These are phyloP conservation scores for Neodidymelliopsis sp. DNA, from an alignment of 2,329 filamentous ascomycete species.

Conservation along the genomic window DNA sequence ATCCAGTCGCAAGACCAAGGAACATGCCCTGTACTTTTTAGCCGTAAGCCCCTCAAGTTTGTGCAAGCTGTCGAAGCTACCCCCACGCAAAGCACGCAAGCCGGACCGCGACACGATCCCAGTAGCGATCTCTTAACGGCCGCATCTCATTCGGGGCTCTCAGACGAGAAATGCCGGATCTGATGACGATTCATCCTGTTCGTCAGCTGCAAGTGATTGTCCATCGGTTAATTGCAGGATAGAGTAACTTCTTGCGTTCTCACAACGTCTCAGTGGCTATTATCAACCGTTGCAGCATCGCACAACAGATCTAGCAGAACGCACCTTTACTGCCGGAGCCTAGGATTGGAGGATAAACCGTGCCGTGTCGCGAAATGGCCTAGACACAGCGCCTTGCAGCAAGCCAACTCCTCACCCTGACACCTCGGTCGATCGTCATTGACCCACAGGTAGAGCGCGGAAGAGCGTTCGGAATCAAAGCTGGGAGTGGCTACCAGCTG, in stretches of 20 bases:
- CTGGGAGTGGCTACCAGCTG: slow-evolving; percentile 24
- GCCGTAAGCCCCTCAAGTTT: slow-evolving; percentile 12
- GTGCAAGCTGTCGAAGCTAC: slow-evolving; percentile 9
- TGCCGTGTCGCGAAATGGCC: neutral
- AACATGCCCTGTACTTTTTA: slow-evolving; percentile 1
- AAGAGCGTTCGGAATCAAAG: slow-evolving; percentile 10
- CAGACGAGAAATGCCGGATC: neutral
- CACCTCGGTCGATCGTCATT: slow-evolving; percentile 25
- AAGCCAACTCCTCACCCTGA: slow-evolving; percentile 17
- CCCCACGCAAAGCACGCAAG: slow-evolving; percentile 17
- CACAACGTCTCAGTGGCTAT: neutral
- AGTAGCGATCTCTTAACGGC: slow-evolving; percentile 17
- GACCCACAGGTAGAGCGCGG: slow-evolving; percentile 9
- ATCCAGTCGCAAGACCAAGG: neutral
- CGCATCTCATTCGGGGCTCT: neutral
- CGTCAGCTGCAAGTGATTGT: slow-evolving; percentile 3
- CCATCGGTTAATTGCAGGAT: slow-evolving; percentile 6
- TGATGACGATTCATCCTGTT: slow-evolving; percentile 1
- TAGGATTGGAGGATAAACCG: slow-evolving; percentile 19
- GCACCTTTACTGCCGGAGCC: neutral
- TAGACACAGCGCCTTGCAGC: slow-evolving; percentile 9
- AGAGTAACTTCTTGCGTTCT: neutral
- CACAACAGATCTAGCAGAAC: slow-evolving; percentile 10
- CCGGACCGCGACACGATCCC: slow-evolving; percentile 10
- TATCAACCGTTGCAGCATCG: slow-evolving; percentile 3